Percentiles rank a stretch among this genome's conserved stretches.
Evolutionary conservation across 805 yeast genomes (phyloP).

Genomic region (Grigorovia jiainica): DNA sequence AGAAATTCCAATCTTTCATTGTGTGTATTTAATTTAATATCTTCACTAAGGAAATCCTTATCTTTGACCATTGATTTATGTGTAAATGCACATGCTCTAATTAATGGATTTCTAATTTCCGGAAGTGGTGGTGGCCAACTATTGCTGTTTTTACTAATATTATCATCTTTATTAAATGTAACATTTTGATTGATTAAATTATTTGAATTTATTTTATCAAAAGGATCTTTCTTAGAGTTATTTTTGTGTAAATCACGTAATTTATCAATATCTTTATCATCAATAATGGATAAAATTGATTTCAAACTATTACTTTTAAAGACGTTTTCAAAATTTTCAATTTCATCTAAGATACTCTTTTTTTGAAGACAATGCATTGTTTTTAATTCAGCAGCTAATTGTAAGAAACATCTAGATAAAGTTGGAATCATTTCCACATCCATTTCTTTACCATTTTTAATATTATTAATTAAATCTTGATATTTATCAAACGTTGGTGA

Average conservation of each 20-base stretch:
- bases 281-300: constrained; percentile 16
- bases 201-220: neutral
- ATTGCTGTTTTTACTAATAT: constrained; percentile 15
- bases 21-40: constrained; percentile 52
- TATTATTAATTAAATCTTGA: constrained; percentile 28
- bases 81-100: constrained; percentile 64
- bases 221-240: neutral
- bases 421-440: constrained; percentile 39
- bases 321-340: constrained; percentile 34
- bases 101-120: constrained; percentile 44
- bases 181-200: neutral
- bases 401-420: constrained; percentile 43
- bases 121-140: constrained; percentile 66
- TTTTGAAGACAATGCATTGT: constrained; percentile 40
- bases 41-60: constrained; percentile 43
- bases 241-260: neutral
- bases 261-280: constrained; percentile 12
- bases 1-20: constrained; percentile 85
- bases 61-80: constrained; percentile 68
- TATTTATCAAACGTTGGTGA: constrained; percentile 44
- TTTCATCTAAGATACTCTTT: constrained; percentile 46
- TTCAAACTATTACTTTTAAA: constrained; percentile 8
- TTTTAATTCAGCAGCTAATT: constrained; percentile 52
- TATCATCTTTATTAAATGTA: constrained; percentile 17
- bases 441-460: constrained; percentile 16